phyloP scores from a whole-genome alignment of 2,329 filamentous ascomycete species.

The Corynespora cassiicola region DNA sequence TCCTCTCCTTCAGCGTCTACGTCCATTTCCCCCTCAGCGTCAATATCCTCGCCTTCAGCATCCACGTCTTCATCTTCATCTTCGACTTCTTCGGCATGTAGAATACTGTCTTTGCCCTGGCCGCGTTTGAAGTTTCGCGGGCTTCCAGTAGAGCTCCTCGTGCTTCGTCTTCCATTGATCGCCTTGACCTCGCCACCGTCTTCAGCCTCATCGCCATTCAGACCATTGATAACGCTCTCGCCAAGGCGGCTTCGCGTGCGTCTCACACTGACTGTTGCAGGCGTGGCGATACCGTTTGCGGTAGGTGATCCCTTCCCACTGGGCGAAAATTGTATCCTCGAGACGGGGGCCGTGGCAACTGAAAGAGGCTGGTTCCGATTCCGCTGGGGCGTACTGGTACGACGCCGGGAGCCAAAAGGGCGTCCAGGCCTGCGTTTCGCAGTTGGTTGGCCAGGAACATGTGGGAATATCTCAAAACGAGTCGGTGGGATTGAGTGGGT shows the following conservation, averaged over 20 bases:
- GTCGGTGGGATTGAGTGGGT: constrained; percentile 66
- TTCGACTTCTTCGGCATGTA: constrained; percentile 36
- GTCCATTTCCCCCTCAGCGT: constrained; percentile 24
- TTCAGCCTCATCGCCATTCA: constrained; percentile 30
- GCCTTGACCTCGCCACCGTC: constrained; percentile 40
- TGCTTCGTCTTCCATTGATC: constrained; percentile 33
- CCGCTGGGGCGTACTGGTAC: constrained; percentile 42
- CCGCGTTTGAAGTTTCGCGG: constrained; percentile 24
- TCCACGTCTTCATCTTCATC: constrained; percentile 37
- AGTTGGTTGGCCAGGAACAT: constrained; percentile 59
- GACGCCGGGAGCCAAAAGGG: constrained; percentile 46
- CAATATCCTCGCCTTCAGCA: constrained; percentile 33
- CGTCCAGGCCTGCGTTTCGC: constrained; percentile 43
- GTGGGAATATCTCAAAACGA: constrained; percentile 81
- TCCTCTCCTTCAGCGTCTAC: constrained; percentile 29
- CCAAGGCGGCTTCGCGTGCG: constrained; percentile 53
- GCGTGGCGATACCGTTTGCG: constrained; percentile 38
- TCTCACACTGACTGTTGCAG: constrained; percentile 34
- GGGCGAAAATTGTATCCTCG: constrained; percentile 38
- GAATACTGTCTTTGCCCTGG: constrained; percentile 34
- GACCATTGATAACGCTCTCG: constrained; percentile 45
- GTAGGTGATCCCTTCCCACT: constrained; percentile 36
- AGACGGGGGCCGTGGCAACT: constrained; percentile 38
- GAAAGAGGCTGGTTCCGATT: constrained; percentile 35
- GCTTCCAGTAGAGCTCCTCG: constrained; percentile 36